phyloP scores from a whole-genome alignment of 768 basidiomycete genomes.

The Kwoniella shandongensis region DNA sequence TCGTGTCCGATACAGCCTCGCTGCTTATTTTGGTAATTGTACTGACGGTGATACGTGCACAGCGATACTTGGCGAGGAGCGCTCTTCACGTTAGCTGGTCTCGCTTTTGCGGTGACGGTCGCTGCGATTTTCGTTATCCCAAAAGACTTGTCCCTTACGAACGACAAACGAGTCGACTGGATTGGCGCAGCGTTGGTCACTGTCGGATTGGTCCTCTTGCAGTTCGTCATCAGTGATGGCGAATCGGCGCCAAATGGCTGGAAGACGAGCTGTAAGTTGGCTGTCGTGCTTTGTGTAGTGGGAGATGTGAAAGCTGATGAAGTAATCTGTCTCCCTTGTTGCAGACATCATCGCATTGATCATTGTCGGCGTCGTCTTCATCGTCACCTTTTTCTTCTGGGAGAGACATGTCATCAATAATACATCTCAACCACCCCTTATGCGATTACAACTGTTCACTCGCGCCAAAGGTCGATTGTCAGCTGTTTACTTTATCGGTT shows the following conservation, averaged over 20 bases:
- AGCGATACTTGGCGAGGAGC: conserved; percentile 63
- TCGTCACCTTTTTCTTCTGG: conserved; percentile 66
- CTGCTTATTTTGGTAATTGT: no score
- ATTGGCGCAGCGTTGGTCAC: conserved; percentile 69
- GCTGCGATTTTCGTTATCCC: conserved; percentile 66
- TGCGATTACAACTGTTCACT: conserved; percentile 49
- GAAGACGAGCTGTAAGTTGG: conserved; percentile 60
- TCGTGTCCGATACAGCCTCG: background rate
- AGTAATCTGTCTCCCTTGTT: no score
- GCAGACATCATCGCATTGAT: conserved; percentile 72
- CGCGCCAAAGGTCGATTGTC: conserved; percentile 45
- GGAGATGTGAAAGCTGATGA: no score
- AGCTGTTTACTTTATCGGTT: conserved; percentile 41
- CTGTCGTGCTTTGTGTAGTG: background rate
- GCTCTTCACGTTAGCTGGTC: conserved; percentile 64
- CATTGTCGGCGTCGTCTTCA: conserved; percentile 62
- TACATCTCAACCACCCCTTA: conserved; percentile 40
- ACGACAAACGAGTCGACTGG: conserved; percentile 64
- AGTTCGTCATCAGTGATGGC: conserved; percentile 72
- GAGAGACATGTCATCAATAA: conserved; percentile 62
- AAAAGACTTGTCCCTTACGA: conserved; percentile 56
- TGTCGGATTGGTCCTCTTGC: conserved; percentile 65
- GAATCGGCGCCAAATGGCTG: conserved; percentile 64
- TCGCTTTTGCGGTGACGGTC: conserved; percentile 61
- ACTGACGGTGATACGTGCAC: background rate